Percentiles rank a stretch among this genome's conserved stretches.
These are phyloP conservation scores for Polymyxa betae DNA, from an alignment of 208 protist species.

Conservation along the genomic window DNA sequence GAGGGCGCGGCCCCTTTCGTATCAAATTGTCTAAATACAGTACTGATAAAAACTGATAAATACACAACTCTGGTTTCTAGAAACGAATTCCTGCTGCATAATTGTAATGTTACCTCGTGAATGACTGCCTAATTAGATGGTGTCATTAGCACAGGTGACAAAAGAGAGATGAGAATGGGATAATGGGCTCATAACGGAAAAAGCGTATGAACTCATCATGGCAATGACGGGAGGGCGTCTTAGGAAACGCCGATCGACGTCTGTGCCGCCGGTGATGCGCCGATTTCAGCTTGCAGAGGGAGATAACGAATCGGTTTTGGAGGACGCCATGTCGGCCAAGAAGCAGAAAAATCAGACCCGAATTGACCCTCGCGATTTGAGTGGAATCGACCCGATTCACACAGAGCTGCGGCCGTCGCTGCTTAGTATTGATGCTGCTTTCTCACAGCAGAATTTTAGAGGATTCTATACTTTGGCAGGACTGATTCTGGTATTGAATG, in stretches of 20 bases:
- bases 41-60: too few species aligned
- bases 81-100: too few species aligned
- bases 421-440: slow-evolving; percentile 4
- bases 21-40: too few species aligned
- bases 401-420: slow-evolving; percentile 3
- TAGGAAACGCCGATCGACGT: neutral
- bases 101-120: too few species aligned
- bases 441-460: slow-evolving; percentile 28
- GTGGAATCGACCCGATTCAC: neutral
- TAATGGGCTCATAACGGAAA: too few species aligned
- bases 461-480: slow-evolving; percentile 12
- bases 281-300: slow-evolving; percentile 19
- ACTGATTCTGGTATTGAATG: neutral
- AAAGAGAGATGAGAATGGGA: too few species aligned
- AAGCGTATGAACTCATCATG: too few species aligned
- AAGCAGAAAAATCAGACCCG: neutral
- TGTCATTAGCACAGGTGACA: too few species aligned
- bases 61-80: too few species aligned
- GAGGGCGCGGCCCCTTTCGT: too few species aligned
- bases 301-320: neutral
- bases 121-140: too few species aligned
- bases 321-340: neutral
- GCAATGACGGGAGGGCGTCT: neutral
- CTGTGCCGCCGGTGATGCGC: neutral
- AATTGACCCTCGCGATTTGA: slow-evolving; percentile 40